Conservation (phyloP, 805 yeast species). For the Wickerhamomyces silvicola region DNA sequence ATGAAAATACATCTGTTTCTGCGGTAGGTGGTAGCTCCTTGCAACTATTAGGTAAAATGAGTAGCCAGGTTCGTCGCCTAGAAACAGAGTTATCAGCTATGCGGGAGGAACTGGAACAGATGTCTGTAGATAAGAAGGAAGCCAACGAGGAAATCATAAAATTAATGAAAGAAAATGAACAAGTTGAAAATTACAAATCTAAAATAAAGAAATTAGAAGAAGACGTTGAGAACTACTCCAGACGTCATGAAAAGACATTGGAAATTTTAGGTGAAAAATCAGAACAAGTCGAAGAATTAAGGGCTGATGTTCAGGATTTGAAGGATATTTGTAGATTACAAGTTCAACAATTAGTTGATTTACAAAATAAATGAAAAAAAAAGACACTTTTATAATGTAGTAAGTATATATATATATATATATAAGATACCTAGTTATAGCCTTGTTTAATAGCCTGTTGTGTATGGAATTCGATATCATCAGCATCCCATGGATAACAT, state of each 20-base stretch:
- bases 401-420: background rate
- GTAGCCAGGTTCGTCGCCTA: slow-evolving; percentile 67
- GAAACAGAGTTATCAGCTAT: slow-evolving; percentile 70
- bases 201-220: slow-evolving; percentile 34
- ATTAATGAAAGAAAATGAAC: slow-evolving; percentile 50
- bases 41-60: slow-evolving; percentile 69
- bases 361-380: slow-evolving; percentile 33
- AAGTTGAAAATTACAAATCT: slow-evolving; percentile 27
- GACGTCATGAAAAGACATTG: slow-evolving; percentile 49
- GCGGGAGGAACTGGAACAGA: slow-evolving; percentile 52
- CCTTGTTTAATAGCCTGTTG: slow-evolving; percentile 61
- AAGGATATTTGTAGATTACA: slow-evolving; percentile 80
- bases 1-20: slow-evolving; percentile 8
- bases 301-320: slow-evolving; percentile 83
- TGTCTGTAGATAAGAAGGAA: slow-evolving; percentile 52
- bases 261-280: slow-evolving; percentile 80
- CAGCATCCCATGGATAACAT: slow-evolving; percentile 88
- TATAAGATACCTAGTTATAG: slow-evolving; percentile 31
- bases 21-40: slow-evolving; percentile 31
- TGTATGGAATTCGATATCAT: slow-evolving; percentile 74
- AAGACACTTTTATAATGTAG: background rate
- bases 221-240: slow-evolving; percentile 18
- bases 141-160: slow-evolving; percentile 63
- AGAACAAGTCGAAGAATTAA: slow-evolving; percentile 77
- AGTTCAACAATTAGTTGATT: slow-evolving; percentile 76